These are phyloP conservation scores for Pichia sp. DNA, from an alignment of 1,139 yeast genomes.

Conservation along the genomic window DNA sequence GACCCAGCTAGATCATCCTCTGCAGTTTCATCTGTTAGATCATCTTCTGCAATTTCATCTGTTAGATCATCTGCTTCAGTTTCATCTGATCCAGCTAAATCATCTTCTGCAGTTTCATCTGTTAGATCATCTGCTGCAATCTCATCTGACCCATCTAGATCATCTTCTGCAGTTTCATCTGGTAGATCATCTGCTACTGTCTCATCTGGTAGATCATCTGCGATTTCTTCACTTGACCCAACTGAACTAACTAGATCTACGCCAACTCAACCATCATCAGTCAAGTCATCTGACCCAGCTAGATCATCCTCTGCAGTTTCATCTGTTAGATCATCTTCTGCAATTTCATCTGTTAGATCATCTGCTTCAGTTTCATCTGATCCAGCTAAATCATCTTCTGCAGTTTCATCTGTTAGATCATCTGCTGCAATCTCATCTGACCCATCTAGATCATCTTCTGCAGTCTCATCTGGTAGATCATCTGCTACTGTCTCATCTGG, in stretches of 20 bases:
- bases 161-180: conserved; percentile 4
- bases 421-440: too few species aligned
- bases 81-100: neutral
- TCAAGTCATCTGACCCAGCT: too few species aligned
- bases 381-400: too few species aligned
- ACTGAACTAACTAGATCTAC: neutral
- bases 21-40: too few species aligned
- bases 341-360: neutral
- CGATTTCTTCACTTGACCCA: neutral
- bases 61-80: neutral
- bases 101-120: conserved; percentile 1
- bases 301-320: neutral
- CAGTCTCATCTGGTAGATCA: neutral
- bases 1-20: too few species aligned
- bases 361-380: too few species aligned
- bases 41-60: neutral
- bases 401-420: too few species aligned
- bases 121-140: neutral
- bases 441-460: neutral
- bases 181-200: neutral
- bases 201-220: conserved; percentile 1
- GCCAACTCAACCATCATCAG: neutral
- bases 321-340: neutral
- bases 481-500: neutral
- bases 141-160: neutral